These are phyloP conservation scores for Lentinula boryana DNA, from an alignment of 768 basidiomycete genomes.

Conservation along the genomic window DNA sequence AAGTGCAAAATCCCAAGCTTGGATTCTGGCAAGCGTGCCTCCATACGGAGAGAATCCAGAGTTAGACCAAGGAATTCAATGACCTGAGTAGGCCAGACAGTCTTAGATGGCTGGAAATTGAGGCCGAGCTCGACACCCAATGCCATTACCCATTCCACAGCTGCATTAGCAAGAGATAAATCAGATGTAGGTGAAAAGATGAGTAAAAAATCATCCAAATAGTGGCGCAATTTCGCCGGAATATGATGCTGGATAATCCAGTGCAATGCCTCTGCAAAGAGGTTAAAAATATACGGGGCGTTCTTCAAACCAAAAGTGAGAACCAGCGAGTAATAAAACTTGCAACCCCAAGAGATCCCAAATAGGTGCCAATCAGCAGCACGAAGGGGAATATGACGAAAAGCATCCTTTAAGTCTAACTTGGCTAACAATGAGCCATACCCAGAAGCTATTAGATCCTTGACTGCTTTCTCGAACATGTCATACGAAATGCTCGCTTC, in stretches of 20 bases:
- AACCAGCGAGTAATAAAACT: constrained; percentile 23
- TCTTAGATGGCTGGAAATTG: constrained; percentile 22
- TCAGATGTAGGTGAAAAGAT: constrained; percentile 14
- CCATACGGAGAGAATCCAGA: constrained; percentile 19
- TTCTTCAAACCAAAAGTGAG: constrained; percentile 25
- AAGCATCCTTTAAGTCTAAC: constrained; percentile 19
- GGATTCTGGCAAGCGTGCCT: constrained; percentile 24
- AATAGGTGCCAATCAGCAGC: constrained; percentile 24
- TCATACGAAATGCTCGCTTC: background rate
- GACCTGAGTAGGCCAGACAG: constrained; percentile 14
- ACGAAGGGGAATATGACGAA: constrained; percentile 27
- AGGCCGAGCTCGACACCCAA: constrained; percentile 23
- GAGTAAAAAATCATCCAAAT: constrained; percentile 19
- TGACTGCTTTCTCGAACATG: background rate
- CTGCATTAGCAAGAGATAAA: constrained; percentile 5
- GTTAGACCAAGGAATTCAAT: constrained; percentile 23
- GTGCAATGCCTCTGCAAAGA: constrained; percentile 32
- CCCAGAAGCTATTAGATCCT: background rate
- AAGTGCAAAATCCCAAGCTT: constrained; percentile 21
- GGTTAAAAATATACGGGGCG: constrained; percentile 33
- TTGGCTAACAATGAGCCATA: background rate
- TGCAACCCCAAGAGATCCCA: constrained; percentile 23
- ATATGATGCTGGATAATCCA: constrained; percentile 32
- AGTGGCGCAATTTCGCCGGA: constrained; percentile 23
- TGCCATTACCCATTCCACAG: constrained; percentile 23